A percentile compares a stretch with the other conserved stretches of the same genome.
Evolutionary conservation across 441 rosid species (phyloP).

Genomic region (Syzygium malaccense): DNA sequence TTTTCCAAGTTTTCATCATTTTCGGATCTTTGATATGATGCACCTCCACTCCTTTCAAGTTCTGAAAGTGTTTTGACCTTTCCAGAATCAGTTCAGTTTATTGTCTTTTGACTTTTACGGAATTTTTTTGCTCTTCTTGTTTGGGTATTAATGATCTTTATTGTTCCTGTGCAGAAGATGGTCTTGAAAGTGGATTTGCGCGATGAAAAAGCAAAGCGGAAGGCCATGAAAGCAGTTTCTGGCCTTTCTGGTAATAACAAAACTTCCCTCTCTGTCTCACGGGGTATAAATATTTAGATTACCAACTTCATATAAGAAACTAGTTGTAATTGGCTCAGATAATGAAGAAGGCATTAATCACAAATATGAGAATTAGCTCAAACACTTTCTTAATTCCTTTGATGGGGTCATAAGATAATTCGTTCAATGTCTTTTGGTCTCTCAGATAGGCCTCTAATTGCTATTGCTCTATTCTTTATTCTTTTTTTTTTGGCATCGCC

Average conservation of each 20-base stretch:
- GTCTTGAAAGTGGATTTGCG: slow-evolving; percentile 42
- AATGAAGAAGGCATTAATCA: not conserved
- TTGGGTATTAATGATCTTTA: not conserved
- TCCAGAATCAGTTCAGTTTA: not conserved
- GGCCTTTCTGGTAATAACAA: slow-evolving; percentile 24
- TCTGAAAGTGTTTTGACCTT: not conserved
- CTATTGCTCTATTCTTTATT: not conserved
- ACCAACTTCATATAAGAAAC: not conserved
- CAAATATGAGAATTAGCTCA: not conserved
- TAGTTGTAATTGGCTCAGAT: not conserved
- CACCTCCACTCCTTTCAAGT: not conserved
- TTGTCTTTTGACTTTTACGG: not conserved
- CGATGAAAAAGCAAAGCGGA: slow-evolving; percentile 41
- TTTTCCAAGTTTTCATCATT: no score
- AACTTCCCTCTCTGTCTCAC: not conserved
- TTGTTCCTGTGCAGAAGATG: slow-evolving; percentile 28
- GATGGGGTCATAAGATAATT: not conserved
- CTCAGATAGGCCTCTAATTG: not conserved
- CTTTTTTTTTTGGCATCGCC: not conserved
- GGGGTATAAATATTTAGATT: not conserved
- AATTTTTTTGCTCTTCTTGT: not conserved
- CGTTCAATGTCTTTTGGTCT: not conserved
- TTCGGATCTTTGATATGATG: not conserved
- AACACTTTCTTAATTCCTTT: not conserved
- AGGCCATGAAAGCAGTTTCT: slow-evolving; percentile 51